Base-by-base conservation (phyloP, 2,329 filamentous ascomycete species). In the Helotiales sp. region DNA sequence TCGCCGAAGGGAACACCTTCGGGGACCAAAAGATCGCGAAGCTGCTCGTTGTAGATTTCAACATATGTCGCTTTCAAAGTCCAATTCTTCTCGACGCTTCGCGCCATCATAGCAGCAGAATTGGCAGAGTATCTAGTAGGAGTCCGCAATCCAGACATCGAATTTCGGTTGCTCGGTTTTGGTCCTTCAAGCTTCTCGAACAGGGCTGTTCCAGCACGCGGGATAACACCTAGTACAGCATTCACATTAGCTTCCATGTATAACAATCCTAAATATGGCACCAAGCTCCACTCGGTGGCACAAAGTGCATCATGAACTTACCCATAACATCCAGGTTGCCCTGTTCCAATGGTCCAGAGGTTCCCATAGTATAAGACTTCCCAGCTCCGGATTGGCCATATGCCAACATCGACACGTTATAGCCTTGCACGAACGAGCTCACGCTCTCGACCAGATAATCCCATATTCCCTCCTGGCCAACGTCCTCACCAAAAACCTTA, bases 361-460 rank as follows among this genome's bases (percentile, higher is more conserved):
- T 99, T 57, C 95, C 95, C 95, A 99, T 99, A 0, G 95, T 99
- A 72, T 96, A 98, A 2, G 93, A 98, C 77, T 99, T 99, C 67
- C 95, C 95, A 10, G 95, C 92, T 56, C 95, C 95, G 27, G 95
- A 99, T 78, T 99, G 95, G 65, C 95, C 95, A 70, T 99, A 99
- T 48, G 95, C 95, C 67, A 99, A 79, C 50, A 99, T 85, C 3
- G 95, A 99, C 58, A 99, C 95, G 84, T 99, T 99, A 82, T 98
- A 99, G 54, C 95, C 95, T 71, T 97, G 91, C 1, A 95, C 79
- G 67, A 99, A 99, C 2, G 93, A 90, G 67, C 81, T 85, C 66
- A 98, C 89, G 67, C 92, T 96, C 66, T 99, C 95, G 61, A 85
- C 85, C 49, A 99, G 79, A 69, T 99, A 99, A 47, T 96, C 90